Percentiles rank a stretch among this genome's conserved stretches.
These are phyloP conservation scores for Metschnikowia gelsemii DNA, from an alignment of 805 yeast genomes.

Conservation along the genomic window DNA sequence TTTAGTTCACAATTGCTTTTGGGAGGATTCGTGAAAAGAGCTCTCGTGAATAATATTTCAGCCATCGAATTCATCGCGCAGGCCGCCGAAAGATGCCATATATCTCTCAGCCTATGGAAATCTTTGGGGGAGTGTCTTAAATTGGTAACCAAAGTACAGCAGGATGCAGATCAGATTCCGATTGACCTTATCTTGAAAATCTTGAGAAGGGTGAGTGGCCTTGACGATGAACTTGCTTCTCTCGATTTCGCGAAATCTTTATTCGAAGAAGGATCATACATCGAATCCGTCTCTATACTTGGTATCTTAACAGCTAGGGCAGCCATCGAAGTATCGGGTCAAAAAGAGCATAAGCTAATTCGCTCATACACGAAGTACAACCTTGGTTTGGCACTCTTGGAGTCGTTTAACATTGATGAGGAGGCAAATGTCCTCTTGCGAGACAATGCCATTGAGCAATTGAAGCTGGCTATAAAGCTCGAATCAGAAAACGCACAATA, in stretches of 20 bases:
- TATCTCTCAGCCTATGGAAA: conserved; percentile 65
- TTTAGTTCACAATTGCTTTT: conserved; percentile 51
- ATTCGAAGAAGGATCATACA: conserved; percentile 17
- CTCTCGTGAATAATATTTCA: conserved; percentile 47
- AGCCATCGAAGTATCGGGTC: conserved; percentile 39
- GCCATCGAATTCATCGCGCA: conserved; percentile 45
- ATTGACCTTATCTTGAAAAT: conserved; percentile 19
- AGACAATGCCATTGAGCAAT: conserved; percentile 51
- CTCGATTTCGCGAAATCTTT: conserved; percentile 16
- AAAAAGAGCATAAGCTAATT: conserved; percentile 45
- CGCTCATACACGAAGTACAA: conserved; percentile 62
- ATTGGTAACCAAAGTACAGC: conserved; percentile 55
- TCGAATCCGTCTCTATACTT: conserved; percentile 38
- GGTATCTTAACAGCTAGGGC: conserved; percentile 49
- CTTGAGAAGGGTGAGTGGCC: conserved; percentile 21
- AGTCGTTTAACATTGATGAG: conserved; percentile 33
- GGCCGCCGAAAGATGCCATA: conserved; percentile 35
- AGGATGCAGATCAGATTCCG: conserved; percentile 52
- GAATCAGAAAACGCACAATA: conserved; percentile 69
- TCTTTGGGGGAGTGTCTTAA: conserved; percentile 56
- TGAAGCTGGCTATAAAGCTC: conserved; percentile 67
- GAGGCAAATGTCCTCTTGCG: conserved; percentile 27
- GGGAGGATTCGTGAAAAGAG: conserved; percentile 68
- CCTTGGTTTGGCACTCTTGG: conserved; percentile 63
- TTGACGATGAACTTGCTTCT: conserved; percentile 21